Base-by-base conservation (phyloP, 805 yeast genomes). In the Cyberlindnera nakhonratchasimensis region DNA sequence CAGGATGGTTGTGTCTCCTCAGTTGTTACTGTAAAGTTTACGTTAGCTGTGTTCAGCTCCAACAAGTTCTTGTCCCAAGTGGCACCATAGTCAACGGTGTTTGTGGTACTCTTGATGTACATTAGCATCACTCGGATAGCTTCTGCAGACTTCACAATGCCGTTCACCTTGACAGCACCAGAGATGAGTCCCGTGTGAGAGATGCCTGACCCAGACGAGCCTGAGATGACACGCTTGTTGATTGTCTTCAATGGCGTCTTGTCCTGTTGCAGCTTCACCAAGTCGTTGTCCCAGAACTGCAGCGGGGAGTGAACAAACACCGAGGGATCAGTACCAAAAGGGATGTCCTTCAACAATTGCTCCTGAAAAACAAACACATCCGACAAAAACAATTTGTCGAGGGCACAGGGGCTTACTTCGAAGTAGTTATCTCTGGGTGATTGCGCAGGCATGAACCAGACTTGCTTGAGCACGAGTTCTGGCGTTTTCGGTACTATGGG, bases 141-240 rank as follows among this genome's bases (percentile, higher is more conserved):
- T 12, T 64, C 58, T 0, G 77, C 77, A 16, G 69, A 62, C 39
- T 58, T 61, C 6, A 71, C 59, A 3, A 70, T 40, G 0, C 79
- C 78, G 50, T 74, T 72, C 5, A 68, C 63, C 47, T 65, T 69
- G 22, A 59, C 56, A 1, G 68, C 55, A 0, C 71, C 74, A 1
- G 71, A 57, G 18, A 72, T 59, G 19, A 70, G 44, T 7, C 61
- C 58, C 5, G 60, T 44, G 23, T 58, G 43, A 5, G 45, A 18
- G 26, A 39, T 28, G 12, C 40, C 39, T 3, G 30, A 5, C 8
- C 34, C 34, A 6, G 34, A 32, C 13, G 19, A n/a, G 4, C 18
- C 12, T 6, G 39, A n/a, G 3, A n/a, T 5, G 17, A 35, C 25
- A 9, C 57, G 57, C 9, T 51, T 48, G 47, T 71, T 70, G 9